phyloP scores from a whole-genome alignment of 2,329 filamentous ascomycete genomes.

The Colletotrichum plurivorum region DNA sequence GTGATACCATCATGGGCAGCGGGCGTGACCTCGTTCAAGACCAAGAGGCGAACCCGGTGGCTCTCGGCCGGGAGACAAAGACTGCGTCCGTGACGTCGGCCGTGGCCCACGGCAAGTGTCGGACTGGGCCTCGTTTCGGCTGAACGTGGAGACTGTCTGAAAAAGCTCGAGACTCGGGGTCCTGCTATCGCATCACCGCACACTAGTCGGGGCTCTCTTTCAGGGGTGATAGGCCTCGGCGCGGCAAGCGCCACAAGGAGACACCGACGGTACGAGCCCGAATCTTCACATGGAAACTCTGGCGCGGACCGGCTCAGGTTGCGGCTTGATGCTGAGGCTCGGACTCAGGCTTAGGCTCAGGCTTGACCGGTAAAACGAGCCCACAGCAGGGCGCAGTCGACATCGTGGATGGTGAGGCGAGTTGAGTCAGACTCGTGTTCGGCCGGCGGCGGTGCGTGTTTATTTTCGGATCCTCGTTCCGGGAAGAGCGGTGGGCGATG shows the following conservation, averaged over 20 bases:
- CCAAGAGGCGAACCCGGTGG: conserved; percentile 18
- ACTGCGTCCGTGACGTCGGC: conserved; percentile 34
- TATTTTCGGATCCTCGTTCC: conserved; percentile 37
- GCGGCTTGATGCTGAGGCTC: conserved; percentile 1
- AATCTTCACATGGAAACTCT: conserved; percentile 2
- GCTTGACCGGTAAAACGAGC: conserved; percentile 19
- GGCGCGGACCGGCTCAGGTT: not conserved
- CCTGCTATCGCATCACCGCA: not conserved
- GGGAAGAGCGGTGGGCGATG: conserved; percentile 28
- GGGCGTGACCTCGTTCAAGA: conserved; percentile 15
- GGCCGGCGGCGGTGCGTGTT: conserved; percentile 32
- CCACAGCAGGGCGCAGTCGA: conserved; percentile 38
- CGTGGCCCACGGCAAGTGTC: conserved; percentile 32
- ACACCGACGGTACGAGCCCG: conserved; percentile 20
- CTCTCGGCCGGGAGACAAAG: conserved; percentile 26
- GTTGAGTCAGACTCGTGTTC: conserved; percentile 36
- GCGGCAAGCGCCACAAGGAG: conserved; percentile 36
- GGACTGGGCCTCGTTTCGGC: conserved; percentile 9
- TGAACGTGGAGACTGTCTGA: conserved; percentile 7
- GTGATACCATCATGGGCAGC: conserved; percentile 24
- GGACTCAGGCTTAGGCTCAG: conserved; percentile 7
- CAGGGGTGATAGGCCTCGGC: conserved; percentile 16
- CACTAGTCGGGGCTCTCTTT: conserved; percentile 5
- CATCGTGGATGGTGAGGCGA: conserved; percentile 10
- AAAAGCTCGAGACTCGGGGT: not conserved